These are phyloP conservation scores for Globisporangium abappressorium DNA, from an alignment of 352 stramenopile species.

Conservation along the genomic window DNA sequence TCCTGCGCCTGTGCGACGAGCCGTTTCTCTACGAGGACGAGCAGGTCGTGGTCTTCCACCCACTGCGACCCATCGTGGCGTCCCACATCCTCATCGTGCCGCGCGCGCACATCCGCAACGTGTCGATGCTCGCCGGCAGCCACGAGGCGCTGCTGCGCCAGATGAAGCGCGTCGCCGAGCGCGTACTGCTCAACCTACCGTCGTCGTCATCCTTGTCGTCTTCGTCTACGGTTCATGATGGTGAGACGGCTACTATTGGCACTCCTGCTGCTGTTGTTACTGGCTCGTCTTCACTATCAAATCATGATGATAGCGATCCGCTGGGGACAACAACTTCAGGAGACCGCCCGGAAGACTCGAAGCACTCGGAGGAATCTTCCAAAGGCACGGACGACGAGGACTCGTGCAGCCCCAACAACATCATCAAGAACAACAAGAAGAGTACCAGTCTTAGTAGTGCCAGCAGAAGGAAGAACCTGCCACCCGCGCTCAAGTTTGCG, in stretches of 20 bases:
- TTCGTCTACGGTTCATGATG: neutral
- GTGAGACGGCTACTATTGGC: neutral
- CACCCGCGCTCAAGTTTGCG: conserved; percentile 11
- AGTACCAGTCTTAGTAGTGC: neutral
- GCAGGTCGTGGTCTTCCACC: conserved; percentile 72
- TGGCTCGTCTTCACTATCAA: neutral
- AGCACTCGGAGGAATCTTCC: conserved; percentile 13
- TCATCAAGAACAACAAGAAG: neutral
- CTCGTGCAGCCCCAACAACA: neutral
- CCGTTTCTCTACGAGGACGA: conserved; percentile 79
- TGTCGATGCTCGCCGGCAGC: conserved; percentile 50
- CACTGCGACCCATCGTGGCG: conserved; percentile 58
- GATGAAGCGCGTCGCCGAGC: conserved; percentile 62
- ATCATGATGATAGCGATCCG: neutral
- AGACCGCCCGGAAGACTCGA: conserved; percentile 2
- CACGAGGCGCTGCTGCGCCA: conserved; percentile 53
- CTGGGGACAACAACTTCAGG: neutral
- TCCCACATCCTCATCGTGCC: conserved; percentile 82
- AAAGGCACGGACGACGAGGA: conserved; percentile 19
- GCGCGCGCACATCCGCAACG: conserved; percentile 75
- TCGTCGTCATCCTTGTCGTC: neutral
- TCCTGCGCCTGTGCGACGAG: conserved; percentile 52
- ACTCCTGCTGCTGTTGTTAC: neutral
- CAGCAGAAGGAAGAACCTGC: neutral
- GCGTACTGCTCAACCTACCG: conserved; percentile 27